phyloP scores from a whole-genome alignment of 148 eudicot species.

The Heliamphora exappendiculata region DNA sequence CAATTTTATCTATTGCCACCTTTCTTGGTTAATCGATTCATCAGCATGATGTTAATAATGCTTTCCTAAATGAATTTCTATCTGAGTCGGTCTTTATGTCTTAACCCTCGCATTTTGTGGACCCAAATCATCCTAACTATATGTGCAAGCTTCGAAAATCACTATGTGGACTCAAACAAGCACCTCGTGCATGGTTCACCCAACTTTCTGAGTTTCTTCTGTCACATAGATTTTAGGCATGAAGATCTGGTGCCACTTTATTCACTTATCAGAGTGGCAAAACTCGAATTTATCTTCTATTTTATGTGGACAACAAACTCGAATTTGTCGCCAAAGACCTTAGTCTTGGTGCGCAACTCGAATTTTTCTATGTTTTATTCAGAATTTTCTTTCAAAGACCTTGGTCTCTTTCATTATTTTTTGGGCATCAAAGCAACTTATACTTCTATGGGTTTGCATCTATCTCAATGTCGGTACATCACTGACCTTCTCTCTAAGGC shows the following conservation, averaged over 20 bases:
- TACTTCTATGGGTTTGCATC: neutral
- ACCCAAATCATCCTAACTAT: neutral
- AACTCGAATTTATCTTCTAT: neutral
- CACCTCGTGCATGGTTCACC: neutral
- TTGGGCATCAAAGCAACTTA: neutral
- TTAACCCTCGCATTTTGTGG: neutral
- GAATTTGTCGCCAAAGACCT: neutral
- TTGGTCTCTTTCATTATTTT: neutral
- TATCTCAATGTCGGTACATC: neutral
- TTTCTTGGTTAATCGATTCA: neutral
- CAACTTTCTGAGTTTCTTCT: neutral
- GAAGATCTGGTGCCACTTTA: neutral
- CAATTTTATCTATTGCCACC: neutral
- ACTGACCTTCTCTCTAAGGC: neutral
- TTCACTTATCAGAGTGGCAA: neutral
- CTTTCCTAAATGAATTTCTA: conserved; percentile 2
- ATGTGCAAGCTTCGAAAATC: neutral
- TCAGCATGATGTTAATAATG: conserved; percentile 8
- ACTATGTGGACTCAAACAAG: neutral
- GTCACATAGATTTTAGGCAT: neutral
- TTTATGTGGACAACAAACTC: neutral
- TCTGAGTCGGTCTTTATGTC: conserved; percentile 1
- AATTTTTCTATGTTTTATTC: neutral
- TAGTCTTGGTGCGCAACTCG: neutral
- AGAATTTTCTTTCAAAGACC: neutral